A percentile compares a stretch with the other conserved stretches of the same genome.
Evolutionary conservation across 2,329 filamentous ascomycete species (phyloP).

Genomic region (Teratosphaeria viscida): DNA sequence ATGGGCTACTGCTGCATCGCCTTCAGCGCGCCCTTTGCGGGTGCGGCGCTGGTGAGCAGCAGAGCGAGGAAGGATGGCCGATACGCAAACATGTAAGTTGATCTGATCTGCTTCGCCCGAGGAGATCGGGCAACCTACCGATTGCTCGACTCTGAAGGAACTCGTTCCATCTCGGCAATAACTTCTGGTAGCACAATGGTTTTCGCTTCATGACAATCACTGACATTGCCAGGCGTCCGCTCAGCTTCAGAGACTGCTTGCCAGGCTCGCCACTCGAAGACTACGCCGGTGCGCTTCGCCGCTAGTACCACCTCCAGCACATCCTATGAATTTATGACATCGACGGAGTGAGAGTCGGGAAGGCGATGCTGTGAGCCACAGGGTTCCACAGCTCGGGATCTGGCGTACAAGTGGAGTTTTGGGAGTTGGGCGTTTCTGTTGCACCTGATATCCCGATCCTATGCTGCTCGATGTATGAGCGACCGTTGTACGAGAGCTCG

Average conservation of each 20-base stretch:
- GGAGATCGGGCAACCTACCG: neutral
- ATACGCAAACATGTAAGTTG: conserved; percentile 22
- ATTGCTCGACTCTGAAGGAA: neutral
- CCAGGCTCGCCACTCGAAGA: conserved; percentile 25
- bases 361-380: neutral
- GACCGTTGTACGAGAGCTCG: neutral
- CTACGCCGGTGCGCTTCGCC: conserved; percentile 20
- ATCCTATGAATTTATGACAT: neutral
- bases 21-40: conserved; percentile 25
- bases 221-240: conserved; percentile 17
- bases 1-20: conserved; percentile 25
- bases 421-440: neutral
- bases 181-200: neutral
- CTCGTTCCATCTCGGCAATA: neutral
- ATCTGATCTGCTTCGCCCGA: neutral
- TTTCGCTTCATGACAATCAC: neutral
- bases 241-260: conserved; percentile 27
- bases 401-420: neutral
- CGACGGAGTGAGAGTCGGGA: neutral
- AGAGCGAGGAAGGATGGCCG: conserved; percentile 21
- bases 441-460: neutral
- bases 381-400: neutral
- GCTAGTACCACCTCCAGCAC: neutral
- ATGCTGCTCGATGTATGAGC: neutral
- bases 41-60: conserved; percentile 23